Conservation (phyloP, 148 eudicot species). For the Amaranthus cruentus region DNA sequence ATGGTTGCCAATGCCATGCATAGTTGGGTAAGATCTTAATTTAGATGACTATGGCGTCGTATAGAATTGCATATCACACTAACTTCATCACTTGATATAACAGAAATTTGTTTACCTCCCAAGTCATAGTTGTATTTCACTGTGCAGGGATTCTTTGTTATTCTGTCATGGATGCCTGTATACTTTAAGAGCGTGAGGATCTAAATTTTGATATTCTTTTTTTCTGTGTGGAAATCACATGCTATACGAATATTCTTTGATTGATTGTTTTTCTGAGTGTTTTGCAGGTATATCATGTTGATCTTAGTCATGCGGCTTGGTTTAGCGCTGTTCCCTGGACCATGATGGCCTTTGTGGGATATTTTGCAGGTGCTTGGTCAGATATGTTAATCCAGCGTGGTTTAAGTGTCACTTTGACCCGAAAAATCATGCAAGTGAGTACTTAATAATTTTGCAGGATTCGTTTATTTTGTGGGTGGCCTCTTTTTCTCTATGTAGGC, state of each 20-base stretch:
- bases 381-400: constrained; percentile 73
- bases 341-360: constrained; percentile 87
- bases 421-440: constrained; percentile 88
- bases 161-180: constrained; percentile 95
- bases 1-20: constrained; percentile 94
- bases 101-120: background rate
- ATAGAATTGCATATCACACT: background rate
- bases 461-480: background rate
- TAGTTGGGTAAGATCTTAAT: constrained; percentile 63
- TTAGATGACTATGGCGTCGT: background rate
- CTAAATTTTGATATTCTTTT: background rate
- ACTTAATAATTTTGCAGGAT: background rate
- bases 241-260: background rate
- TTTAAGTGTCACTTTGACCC: constrained; percentile 63
- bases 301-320: constrained; percentile 96
- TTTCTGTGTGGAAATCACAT: background rate
- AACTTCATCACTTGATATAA: background rate
- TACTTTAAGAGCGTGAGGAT: constrained; percentile 73
- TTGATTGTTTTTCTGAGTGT: constrained; percentile 7
- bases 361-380: constrained; percentile 79
- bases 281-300: constrained; percentile 73
- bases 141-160: constrained; percentile 87
- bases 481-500: background rate
- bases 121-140: background rate
- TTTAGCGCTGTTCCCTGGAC: constrained; percentile 97